Evolutionary conservation across 139 green algal species (phyloP).

Genomic region (Chlorella vulgaris): DNA sequence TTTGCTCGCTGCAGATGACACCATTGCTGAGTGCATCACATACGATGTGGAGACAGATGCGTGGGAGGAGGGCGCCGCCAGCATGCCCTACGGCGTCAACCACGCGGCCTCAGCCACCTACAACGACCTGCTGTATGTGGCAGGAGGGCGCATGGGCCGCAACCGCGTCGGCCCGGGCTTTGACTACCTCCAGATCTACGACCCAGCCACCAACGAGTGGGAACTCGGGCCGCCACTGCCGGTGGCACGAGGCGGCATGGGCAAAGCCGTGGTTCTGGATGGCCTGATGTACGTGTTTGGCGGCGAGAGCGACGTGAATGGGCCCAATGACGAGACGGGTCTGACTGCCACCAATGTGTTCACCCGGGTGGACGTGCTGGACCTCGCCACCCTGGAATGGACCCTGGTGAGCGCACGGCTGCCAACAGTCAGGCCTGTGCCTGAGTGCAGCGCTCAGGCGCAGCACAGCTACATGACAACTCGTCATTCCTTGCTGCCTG

Average conservation of each 20-base stretch:
- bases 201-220: conserved; percentile 3
- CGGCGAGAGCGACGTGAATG: neutral
- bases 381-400: neutral
- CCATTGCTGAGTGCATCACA: neutral
- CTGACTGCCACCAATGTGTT: neutral
- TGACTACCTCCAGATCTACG: conserved; percentile 7
- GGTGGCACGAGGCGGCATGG: neutral
- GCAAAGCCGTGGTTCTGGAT: neutral
- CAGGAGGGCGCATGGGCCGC: neutral
- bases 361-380: neutral
- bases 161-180: neutral
- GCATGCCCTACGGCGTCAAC: neutral
- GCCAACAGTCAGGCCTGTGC: neutral
- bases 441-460: neutral
- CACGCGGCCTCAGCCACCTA: neutral
- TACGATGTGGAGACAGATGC: neutral
- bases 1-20: neutral
- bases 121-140: neutral
- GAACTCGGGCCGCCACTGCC: neutral
- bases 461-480: neutral
- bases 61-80: neutral
- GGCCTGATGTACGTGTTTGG: neutral
- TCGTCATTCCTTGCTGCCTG: neutral
- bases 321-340: neutral
- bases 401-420: neutral